These are phyloP conservation scores for Luvunga scandens DNA, from an alignment of 345 rosid species.

Conservation along the genomic window DNA sequence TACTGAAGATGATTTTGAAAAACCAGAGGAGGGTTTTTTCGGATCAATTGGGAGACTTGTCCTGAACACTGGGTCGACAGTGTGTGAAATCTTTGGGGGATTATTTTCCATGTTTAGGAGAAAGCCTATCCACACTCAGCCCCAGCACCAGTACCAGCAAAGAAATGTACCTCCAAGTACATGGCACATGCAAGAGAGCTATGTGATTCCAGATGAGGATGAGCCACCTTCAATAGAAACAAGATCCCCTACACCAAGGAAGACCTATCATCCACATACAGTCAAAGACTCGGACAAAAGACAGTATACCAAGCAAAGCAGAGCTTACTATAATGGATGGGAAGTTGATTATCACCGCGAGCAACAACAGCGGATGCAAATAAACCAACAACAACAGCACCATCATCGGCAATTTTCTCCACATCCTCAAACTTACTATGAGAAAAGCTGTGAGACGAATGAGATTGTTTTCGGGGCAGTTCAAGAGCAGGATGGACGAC, in stretches of 20 bases:
- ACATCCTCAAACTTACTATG: constrained; percentile 53
- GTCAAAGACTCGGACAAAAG: constrained; percentile 40
- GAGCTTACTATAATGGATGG: constrained; percentile 45
- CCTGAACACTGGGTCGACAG: constrained; percentile 62
- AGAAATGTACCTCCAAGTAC: constrained; percentile 29
- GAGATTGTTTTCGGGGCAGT: constrained; percentile 94
- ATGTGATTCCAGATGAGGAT: constrained; percentile 69
- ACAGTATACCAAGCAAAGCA: constrained; percentile 48
- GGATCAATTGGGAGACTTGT: constrained; percentile 72
- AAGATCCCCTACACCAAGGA: constrained; percentile 48
- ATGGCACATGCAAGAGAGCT: constrained; percentile 89
- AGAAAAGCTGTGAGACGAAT: constrained; percentile 69
- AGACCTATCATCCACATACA: constrained; percentile 50
- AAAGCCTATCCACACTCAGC: constrained; percentile 38
- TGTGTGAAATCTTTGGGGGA: constrained; percentile 53
- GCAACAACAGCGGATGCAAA: constrained; percentile 38
- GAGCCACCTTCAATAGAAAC: constrained; percentile 69
- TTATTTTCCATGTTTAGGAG: constrained; percentile 41
- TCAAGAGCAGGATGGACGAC: constrained; percentile 81
- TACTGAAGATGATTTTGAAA: constrained; percentile 57
- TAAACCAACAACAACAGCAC: constrained; percentile 32
- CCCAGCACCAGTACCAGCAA: constrained; percentile 46
- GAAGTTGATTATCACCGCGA: constrained; percentile 41
- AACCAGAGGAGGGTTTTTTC: constrained; percentile 63
- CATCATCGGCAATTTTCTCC: constrained; percentile 46